Base-by-base conservation (phyloP, 345 rosid genomes). In the Boechera retrofracta region DNA sequence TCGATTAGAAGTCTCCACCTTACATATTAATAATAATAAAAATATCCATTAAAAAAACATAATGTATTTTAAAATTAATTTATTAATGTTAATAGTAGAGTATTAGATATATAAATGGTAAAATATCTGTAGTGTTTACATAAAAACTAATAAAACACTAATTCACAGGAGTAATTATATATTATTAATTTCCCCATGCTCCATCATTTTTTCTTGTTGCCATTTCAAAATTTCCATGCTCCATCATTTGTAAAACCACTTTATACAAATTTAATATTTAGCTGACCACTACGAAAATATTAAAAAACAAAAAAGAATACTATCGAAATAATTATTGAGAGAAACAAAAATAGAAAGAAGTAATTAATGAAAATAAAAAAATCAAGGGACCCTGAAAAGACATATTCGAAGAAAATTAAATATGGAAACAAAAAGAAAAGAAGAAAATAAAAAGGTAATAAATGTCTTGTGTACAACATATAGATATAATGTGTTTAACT, bases 301-400 rank as follows among this genome's bases (percentile, higher is more conserved):
- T 1, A 21, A 21, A 21, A 21, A 21, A 7, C 2, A 6, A 6
- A n/a, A 16, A n/a, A 47, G 3, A 5, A 32, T 21, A 21, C 24
- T 1, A 21, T 44, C 8, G 15, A 44, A 64, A 44, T 42, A 48
- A 18, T 32, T 21, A 28, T 33, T 18, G 56, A 32, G 15, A n/a
- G 11, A 52, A 67, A 42, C 53, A 39, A 51, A 21, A 41, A 44
- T 11, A 5, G 7, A 5, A 26, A 44, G 4, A 73, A 42, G 12
- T 60, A 41, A 32, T 42, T n/a, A 60, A 69, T 52, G 53, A 69
- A 76, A 69, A 48, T 18, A 12, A 41, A 35, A 31, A 44, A 47
- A 64, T 31, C 24, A 18, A 10, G 56, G 80, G 80, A 41, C 71
- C 71, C 6, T 10, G 18, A 56, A 47, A 33, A 28, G 75, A 77